Conservation (phyloP, 2,329 filamentous ascomycete genomes). For the Trichophyton equinum region DNA sequence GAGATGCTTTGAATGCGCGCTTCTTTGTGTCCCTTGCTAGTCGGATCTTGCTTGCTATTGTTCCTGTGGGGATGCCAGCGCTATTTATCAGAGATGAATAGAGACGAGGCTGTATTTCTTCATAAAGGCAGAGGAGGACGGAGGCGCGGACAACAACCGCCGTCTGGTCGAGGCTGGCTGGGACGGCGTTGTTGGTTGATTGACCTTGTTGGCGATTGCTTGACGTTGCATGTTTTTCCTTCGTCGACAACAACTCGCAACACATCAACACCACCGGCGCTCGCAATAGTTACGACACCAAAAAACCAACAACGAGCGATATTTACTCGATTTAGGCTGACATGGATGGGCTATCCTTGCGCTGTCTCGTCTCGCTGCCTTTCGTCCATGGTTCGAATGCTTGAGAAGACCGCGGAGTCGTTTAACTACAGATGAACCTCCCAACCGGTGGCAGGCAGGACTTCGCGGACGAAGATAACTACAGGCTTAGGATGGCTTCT, state of each 20-base stretch:
- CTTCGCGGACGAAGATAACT: neutral
- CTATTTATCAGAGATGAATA: conserved; percentile 1
- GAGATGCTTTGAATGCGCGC: neutral
- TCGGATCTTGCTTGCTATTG: conserved; percentile 3
- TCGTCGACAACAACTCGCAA: neutral
- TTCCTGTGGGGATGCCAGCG: conserved; percentile 4
- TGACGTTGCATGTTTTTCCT: neutral
- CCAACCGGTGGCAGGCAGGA: neutral
- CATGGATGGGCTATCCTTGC: neutral
- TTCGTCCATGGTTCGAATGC: neutral
- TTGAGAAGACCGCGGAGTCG: neutral
- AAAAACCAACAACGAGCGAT: neutral
- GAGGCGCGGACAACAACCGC: neutral
- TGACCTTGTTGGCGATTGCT: too few relatives aligned
- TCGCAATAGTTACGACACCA: neutral
- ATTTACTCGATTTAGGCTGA: neutral
- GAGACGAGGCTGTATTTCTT: neutral
- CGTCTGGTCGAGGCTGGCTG: neutral
- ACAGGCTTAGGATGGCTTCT: neutral
- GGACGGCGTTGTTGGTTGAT: neutral
- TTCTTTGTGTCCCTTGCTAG: neutral
- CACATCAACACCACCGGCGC: neutral
- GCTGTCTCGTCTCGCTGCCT: neutral
- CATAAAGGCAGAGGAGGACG: neutral
- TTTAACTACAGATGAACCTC: too few relatives aligned